Base-by-base conservation (phyloP, 768 basidiomycete species). In the Saitozyma sp. region DNA sequence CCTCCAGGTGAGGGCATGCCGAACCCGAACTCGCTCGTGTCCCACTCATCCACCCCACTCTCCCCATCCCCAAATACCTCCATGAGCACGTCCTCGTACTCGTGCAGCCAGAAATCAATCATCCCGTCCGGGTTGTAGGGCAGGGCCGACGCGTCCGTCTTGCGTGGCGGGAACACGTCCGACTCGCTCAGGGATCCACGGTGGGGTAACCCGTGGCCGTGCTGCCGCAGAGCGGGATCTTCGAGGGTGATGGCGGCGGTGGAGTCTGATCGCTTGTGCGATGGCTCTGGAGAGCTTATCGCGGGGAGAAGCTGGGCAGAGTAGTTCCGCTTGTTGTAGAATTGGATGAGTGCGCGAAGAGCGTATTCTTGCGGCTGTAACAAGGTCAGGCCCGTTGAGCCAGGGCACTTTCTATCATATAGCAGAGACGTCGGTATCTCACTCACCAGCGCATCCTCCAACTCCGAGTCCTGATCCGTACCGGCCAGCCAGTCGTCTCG, bases 401-500 rank as follows among this genome's bases (percentile, higher is more conserved):
- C 5, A 29, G 29, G 29, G 29, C 29, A 29, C 29, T 2, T 29
- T 29, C 29, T 29, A 5, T 13, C 13, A 6, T 9, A 45, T 11
- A 46, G 45, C 50, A n/a, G 13, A 29, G 14, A 11, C 41, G 40
- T 10, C 38, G 3, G 38, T 11, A 45, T 39, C 13, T 3, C 8
- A 70, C 82, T 68, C 67, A 92, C 92, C 81, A 91, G 86, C 39
- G 95, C 80, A 61, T 80, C 92, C 71, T 95, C 95, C n/a, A 87
- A 83, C 56, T 70, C 89, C 66, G 91, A 90, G 66, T 98, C 95
- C 9, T 91, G 87, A 77, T 98, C 95, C 13, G 87, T 87, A 0
- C 91, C 91, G 11, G 92, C 89, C 48, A 99, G 84, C 96, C 96
- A 99, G 74, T 98, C 96, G 78, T 99, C 96, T 17, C 95, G 86